Evolutionary conservation across 345 rosid genomes (phyloP), one percentile per base, ranked within the genome.

Genomic region (Zanthoxylum bungeanum): DNA sequence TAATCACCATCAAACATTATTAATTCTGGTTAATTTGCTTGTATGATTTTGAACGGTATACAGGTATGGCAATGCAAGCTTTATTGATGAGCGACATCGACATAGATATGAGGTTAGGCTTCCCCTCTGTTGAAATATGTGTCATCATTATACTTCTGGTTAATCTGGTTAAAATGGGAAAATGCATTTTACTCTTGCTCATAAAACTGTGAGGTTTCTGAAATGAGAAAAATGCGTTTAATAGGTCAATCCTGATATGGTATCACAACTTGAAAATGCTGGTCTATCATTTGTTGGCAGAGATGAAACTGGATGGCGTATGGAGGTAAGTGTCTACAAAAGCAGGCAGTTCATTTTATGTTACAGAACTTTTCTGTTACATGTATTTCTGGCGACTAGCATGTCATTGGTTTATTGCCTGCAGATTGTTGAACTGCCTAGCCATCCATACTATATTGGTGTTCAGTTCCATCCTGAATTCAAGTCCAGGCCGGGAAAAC

Each of bases 381-480:
- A 36, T 21, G 7, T 50, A 9, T 19, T 11, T 77, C 47, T 68
- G 14, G 10, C 64, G 30, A 33, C 53, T 22, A 60, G 60, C 55
- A 36, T 70, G 14, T 70, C 49, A 24, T 71, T 71, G 37, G 30
- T 52, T 5, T n/a, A n/a, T n/a, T n/a, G n/a, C 64, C n/a, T 78
- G 79, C 83, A 89, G 91, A 70, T 89, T 65, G 78, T 89, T 36
- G 92, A 89, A 76, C 74, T 89, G 51, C 78, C 74, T n/a, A 78
- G 69, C 25, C 92, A 87, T 81, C 92, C 92, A 10, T 89, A 84
- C 77, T 87, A 80, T 73, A 78, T 89, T 14, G 90, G 97, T 69
- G 91, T 71, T 75, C 98, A 94, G 84, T 94, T 90, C 79, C 98
- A 94, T 80, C 98, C 98, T 21, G 98, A 94, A 75, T 94, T 90